Conservation (phyloP, 129 eudicot species). For the Gnaphalium uliginosum region DNA sequence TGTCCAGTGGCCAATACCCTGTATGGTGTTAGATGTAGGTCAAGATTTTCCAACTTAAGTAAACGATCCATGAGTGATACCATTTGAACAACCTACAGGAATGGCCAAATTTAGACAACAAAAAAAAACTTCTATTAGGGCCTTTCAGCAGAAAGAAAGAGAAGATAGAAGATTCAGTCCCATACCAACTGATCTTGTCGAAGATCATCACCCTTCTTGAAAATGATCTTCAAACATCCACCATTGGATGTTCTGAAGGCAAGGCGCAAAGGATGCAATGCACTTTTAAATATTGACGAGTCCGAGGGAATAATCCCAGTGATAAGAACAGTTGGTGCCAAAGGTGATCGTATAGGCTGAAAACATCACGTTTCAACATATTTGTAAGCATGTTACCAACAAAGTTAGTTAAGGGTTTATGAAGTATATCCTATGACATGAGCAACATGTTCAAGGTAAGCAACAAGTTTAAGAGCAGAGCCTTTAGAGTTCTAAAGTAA, state of each 20-base stretch:
- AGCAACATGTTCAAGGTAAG: conserved; percentile 5
- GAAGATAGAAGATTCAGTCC: not conserved
- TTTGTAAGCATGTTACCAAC: conserved; percentile 3
- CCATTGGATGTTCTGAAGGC: conserved; percentile 85
- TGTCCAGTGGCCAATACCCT: conserved; percentile 98
- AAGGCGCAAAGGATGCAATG: conserved; percentile 79
- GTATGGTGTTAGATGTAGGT: conserved; percentile 93
- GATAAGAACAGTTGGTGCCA: conserved; percentile 86
- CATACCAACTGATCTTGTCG: conserved; percentile 99
- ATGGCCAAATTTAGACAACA: not conserved
- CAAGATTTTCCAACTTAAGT: conserved; percentile 95
- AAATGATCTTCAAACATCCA: conserved; percentile 86
- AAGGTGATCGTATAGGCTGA: conserved; percentile 95
- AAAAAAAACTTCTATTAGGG: not conserved
- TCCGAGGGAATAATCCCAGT: conserved; percentile 97
- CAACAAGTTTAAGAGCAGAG: not conserved
- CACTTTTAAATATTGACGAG: conserved; percentile 89
- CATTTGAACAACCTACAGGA: conserved; percentile 88
- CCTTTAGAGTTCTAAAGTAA: not conserved
- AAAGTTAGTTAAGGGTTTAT: not conserved
- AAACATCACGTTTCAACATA: conserved; percentile 27
- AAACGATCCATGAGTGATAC: conserved; percentile 96
- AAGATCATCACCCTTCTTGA: conserved; percentile 97
- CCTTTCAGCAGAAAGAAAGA: not conserved
- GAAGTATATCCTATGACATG: not conserved